Conservation (phyloP, 2,329 filamentous ascomycete genomes). For the Capronia americana region DNA sequence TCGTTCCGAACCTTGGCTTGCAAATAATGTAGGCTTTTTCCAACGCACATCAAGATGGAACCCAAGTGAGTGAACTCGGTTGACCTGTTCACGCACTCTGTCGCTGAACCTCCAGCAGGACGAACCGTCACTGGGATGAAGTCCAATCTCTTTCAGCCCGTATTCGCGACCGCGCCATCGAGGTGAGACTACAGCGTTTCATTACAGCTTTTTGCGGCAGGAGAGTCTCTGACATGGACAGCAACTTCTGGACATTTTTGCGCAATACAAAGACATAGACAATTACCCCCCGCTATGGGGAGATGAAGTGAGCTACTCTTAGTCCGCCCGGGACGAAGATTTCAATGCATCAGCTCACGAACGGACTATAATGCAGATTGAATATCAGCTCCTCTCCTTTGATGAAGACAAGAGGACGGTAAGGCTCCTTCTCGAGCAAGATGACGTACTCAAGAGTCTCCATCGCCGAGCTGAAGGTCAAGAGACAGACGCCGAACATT, state of each 20-base stretch:
- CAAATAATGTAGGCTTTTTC: too few relatives aligned
- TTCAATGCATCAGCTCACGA: neutral
- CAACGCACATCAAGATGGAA: neutral
- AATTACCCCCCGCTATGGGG: conserved; percentile 92
- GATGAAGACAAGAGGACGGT: conserved; percentile 77
- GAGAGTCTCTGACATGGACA: conserved; percentile 47
- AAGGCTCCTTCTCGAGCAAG: conserved; percentile 84
- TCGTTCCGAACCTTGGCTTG: neutral
- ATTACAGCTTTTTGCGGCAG: neutral
- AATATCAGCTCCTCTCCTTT: conserved; percentile 91
- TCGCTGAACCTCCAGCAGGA: neutral
- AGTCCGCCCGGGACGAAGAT: neutral
- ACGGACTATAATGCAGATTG: conserved; percentile 66
- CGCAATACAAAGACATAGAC: conserved; percentile 89
- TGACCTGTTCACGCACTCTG: neutral
- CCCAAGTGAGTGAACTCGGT: neutral
- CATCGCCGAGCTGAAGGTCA: conserved; percentile 57
- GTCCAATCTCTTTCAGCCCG: neutral
- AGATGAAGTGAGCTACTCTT: conserved; percentile 74
- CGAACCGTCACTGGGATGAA: neutral
- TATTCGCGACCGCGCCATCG: neutral
- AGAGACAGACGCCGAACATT: conserved; percentile 45
- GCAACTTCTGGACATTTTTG: conserved; percentile 97
- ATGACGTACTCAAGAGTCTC: conserved; percentile 85
- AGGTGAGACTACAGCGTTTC: neutral